phyloP scores from a whole-genome alignment of 805 yeast species.

The Scheffersomyces lignosus region DNA sequence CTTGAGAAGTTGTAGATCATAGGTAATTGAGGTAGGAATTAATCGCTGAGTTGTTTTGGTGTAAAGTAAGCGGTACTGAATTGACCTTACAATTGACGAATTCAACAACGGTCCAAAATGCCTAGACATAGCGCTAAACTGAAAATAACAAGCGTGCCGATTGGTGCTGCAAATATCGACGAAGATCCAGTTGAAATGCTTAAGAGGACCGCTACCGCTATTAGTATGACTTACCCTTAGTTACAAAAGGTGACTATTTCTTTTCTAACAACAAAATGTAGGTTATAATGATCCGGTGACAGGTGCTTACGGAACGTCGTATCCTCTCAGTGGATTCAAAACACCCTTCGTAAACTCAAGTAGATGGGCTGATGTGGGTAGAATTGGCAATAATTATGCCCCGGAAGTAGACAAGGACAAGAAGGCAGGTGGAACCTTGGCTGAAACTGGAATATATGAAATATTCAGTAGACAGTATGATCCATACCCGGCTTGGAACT shows the following conservation, averaged over 20 bases:
- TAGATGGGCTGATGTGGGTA: constrained; percentile 11
- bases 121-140: too few relatives aligned
- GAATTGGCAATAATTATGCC: constrained; percentile 29
- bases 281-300: constrained; percentile 2
- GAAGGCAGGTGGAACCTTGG: constrained; percentile 34
- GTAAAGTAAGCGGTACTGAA: too few relatives aligned
- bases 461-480: constrained; percentile 45
- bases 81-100: too few relatives aligned
- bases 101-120: too few relatives aligned
- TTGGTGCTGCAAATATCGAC: background rate
- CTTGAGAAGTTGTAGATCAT: too few relatives aligned
- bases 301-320: constrained; percentile 1
- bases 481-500: constrained; percentile 57
- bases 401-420: constrained; percentile 21
- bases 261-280: background rate
- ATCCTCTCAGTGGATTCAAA: constrained; percentile 41
- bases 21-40: too few relatives aligned
- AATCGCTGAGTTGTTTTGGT: too few relatives aligned
- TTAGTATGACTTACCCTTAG: constrained; percentile 17
- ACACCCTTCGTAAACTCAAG: constrained; percentile 43
- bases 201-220: constrained; percentile 1
- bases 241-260: too few relatives aligned
- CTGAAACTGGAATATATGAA: constrained; percentile 43
- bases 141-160: too few relatives aligned
- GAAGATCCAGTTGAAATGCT: background rate